Evolutionary conservation across 2,329 filamentous ascomycete genomes (phyloP).

Genomic region (Daldinia sp.): DNA sequence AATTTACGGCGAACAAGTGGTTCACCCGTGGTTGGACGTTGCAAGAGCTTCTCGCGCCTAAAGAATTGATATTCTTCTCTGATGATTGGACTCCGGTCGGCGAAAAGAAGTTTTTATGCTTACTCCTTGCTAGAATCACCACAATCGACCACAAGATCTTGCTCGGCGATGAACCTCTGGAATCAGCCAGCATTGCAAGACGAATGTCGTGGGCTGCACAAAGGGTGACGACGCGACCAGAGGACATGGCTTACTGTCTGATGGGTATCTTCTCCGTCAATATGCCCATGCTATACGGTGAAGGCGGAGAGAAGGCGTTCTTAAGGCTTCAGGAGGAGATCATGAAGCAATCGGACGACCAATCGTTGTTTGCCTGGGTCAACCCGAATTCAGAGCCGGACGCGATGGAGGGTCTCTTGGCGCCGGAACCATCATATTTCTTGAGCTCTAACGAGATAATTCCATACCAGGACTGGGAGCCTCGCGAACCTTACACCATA

Average conservation of each 20-base stretch:
- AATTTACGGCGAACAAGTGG: background rate
- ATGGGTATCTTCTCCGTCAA: constrained; percentile 30
- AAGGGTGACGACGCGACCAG: constrained; percentile 21
- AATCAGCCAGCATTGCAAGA: background rate
- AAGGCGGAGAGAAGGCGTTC: constrained; percentile 28
- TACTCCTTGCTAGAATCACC: constrained; percentile 15
- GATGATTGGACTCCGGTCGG: constrained; percentile 25
- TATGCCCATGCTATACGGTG: constrained; percentile 31
- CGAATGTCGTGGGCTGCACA: constrained; percentile 1
- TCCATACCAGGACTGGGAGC: constrained; percentile 46
- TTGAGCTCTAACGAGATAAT: constrained; percentile 48
- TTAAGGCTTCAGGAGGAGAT: constrained; percentile 26
- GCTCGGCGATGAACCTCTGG: background rate
- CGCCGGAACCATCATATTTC: constrained; percentile 46
- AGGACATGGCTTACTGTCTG: constrained; percentile 26
- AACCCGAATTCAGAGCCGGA: constrained; percentile 5
- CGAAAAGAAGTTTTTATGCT: constrained; percentile 10
- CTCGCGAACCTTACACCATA: constrained; percentile 39
- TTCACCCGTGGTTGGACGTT: constrained; percentile 14
- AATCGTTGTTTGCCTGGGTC: constrained; percentile 26
- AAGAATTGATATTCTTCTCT: constrained; percentile 13
- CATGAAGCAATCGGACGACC: constrained; percentile 28
- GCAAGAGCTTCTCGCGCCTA: constrained; percentile 23
- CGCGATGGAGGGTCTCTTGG: background rate
- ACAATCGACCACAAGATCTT: constrained; percentile 12